Conservation (phyloP, 139 green algal genomes). For the Ettlia oleoabundans region DNA sequence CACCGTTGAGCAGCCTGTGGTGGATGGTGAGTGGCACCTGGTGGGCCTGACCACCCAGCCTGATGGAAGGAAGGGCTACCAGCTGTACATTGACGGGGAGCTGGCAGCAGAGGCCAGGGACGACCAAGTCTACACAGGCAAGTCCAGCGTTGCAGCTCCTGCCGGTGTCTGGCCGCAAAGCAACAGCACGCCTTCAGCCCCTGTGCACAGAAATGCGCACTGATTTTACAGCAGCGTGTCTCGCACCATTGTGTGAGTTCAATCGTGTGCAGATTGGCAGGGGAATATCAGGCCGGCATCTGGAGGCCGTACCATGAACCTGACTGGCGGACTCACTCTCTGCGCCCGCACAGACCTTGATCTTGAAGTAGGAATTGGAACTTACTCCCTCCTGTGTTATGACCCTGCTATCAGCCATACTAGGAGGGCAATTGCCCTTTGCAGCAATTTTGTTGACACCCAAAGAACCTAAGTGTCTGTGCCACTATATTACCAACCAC, state of each 20-base stretch:
- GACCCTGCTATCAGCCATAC: neutral
- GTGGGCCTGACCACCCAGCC: conserved; percentile 56
- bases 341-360: conserved; percentile 62
- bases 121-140: conserved; percentile 11
- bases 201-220: neutral
- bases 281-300: conserved; percentile 9
- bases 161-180: neutral
- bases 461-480: neutral
- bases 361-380: conserved; percentile 4
- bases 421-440: neutral
- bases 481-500: neutral
- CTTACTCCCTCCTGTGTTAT: neutral
- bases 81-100: conserved; percentile 60
- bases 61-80: conserved; percentile 47
- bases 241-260: neutral
- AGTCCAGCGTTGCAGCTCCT: neutral
- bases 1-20: neutral
- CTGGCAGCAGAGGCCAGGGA: neutral
- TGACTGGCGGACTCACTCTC: conserved; percentile 51
- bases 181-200: neutral
- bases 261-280: neutral
- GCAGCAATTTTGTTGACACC: neutral
- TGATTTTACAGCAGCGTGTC: neutral
- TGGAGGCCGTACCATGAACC: conserved; percentile 41
- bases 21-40: conserved; percentile 66